A percentile compares a stretch with the other conserved stretches of the same genome.
Conservation (phyloP, 495 filamentous ascomycete species). For the Aspergillus wentii region DNA sequence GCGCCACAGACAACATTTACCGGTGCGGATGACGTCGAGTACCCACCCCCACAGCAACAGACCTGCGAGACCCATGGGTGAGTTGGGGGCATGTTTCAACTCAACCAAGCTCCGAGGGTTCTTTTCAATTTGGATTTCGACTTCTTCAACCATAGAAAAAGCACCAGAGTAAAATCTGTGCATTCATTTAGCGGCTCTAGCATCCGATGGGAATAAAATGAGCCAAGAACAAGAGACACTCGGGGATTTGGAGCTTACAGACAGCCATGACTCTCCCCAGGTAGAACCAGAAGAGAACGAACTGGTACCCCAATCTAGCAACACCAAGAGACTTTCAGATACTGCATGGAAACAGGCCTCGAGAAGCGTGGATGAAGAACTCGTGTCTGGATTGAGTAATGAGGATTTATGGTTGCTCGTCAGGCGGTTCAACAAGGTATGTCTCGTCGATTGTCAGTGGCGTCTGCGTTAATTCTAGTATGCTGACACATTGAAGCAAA, state of each 20-base stretch:
- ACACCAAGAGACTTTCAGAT: background rate
- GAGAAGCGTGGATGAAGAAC: slow-evolving; percentile 2
- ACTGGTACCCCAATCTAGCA: too few species aligned
- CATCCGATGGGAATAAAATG: background rate
- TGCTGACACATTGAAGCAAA: slow-evolving; percentile 53
- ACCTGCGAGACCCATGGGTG: background rate
- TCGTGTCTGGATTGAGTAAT: slow-evolving; percentile 65
- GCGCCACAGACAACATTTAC: too few species aligned
- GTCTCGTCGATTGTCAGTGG: too few species aligned
- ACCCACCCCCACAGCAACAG: too few species aligned
- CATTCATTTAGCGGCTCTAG: too few species aligned
- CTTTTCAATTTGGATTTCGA: background rate
- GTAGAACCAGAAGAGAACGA: too few species aligned
- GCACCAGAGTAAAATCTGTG: too few species aligned
- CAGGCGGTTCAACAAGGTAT: slow-evolving; percentile 74
- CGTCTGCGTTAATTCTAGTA: background rate
- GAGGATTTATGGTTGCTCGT: slow-evolving; percentile 75
- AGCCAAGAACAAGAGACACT: background rate
- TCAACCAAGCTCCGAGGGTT: background rate
- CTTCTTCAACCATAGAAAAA: background rate
- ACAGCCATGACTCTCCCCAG: too few species aligned
- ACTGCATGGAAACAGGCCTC: slow-evolving; percentile 2
- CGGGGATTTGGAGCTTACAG: background rate
- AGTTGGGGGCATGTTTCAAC: background rate
- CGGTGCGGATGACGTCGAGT: too few species aligned